Evolutionary conservation across 495 filamentous ascomycete genomes (phyloP).

Genomic region (Talaromyces trachyspermus): DNA sequence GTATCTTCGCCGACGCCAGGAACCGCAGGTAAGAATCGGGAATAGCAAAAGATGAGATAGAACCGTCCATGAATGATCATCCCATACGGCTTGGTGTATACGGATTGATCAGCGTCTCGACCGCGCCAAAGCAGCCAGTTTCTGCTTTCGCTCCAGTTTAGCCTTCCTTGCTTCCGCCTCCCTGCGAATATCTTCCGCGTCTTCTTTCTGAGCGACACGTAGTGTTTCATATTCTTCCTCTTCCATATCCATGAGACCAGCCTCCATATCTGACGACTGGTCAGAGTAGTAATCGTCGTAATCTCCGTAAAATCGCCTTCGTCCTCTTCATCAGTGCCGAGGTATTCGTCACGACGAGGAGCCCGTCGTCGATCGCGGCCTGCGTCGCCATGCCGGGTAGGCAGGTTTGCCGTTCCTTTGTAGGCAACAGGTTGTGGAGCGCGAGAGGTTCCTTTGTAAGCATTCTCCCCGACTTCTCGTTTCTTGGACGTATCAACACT

Average conservation of each 20-base stretch:
- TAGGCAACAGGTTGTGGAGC: conserved; percentile 40
- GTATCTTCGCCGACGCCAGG: conserved; percentile 1
- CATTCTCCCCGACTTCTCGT: conserved; percentile 23
- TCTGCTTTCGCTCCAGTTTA: conserved; percentile 51
- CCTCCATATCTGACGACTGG: conserved; percentile 59
- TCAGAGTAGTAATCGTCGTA: conserved; percentile 52
- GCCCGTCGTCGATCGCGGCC: conserved; percentile 17
- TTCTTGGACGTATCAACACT: conserved; percentile 15
- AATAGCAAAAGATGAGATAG: background rate
- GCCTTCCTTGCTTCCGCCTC: conserved; percentile 48
- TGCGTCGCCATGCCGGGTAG: conserved; percentile 18
- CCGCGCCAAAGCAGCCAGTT: conserved; percentile 39
- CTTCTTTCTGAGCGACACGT: conserved; percentile 46
- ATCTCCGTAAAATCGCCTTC: conserved; percentile 35
- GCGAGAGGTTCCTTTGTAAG: conserved; percentile 49
- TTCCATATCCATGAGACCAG: conserved; percentile 50
- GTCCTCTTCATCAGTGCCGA: conserved; percentile 42
- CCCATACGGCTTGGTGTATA: background rate
- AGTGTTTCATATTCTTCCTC: conserved; percentile 49
- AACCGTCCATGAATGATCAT: background rate
- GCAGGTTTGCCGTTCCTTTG: conserved; percentile 47
- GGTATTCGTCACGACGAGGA: conserved; percentile 36
- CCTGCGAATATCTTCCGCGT: conserved; percentile 46
- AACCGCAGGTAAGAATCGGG: background rate
- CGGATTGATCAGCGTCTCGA: conserved; percentile 20